Evolutionary conservation across 768 basidiomycete species (phyloP), one percentile per base, ranked within the genome.

Genomic region (Macrocybe gigantea): DNA sequence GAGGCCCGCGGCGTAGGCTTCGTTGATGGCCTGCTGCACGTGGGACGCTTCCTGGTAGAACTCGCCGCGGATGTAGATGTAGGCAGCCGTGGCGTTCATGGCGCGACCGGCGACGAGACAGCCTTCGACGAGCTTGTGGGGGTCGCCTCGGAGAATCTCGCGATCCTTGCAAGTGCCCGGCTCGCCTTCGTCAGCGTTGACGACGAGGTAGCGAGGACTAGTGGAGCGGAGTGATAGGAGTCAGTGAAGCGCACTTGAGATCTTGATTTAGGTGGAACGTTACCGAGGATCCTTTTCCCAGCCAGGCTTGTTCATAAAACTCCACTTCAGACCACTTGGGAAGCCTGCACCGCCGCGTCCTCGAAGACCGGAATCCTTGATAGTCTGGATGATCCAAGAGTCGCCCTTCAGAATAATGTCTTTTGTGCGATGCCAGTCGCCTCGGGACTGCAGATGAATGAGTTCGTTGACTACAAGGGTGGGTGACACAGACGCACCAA

Each of bases 131-230:
- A 99, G 86, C 62, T 98, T 99, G 74, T 99, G 95, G 0, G 95
- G 95, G 65, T 98, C 95, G 12, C 95, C 95, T 40, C 95, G 88
- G 59, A 98, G 74, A 59, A 99, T 98, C 69, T 99, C 95, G 43
- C 95, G 87, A 66, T 98, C 95, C 66, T 99, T 99, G 80, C 95
- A 97, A 2, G 95, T 99, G 12, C 95, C 95, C 0, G 94, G 95
- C 67, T 99, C 95, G 44, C 95, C 95, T 69, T 98, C 95, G 64
- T 98, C 95, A 11, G 95, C 94, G 64, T 98, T 97, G 56, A 98
- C 89, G 44, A 99, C 95, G 5, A 99, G 80, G 64, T 98, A 98
- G 15, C 95, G 84, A 3, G 94, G 95, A 44, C 93, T 88, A 46
- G 34, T 12, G 12, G 10, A 22, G n/a, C n/a, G 32, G 5, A 38